Percentiles rank a stretch among this genome's conserved stretches.
phyloP scores from a whole-genome alignment of 805 yeast species.

The Saccharomycopsis babjevae region DNA sequence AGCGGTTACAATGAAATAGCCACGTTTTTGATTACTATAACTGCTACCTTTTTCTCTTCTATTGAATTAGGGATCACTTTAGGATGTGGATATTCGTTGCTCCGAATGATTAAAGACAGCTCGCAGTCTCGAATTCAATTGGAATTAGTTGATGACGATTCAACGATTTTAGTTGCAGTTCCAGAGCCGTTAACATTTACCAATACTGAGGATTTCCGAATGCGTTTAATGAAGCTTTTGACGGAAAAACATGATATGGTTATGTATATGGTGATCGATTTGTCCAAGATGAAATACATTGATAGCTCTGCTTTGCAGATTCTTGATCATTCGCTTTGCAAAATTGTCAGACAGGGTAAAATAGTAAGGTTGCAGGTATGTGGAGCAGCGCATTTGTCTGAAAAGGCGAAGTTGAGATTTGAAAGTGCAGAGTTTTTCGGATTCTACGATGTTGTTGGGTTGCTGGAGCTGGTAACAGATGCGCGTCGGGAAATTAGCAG shows the following conservation, averaged over 20 bases:
- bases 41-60: conserved; percentile 59
- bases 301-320: conserved; percentile 78
- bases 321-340: conserved; percentile 46
- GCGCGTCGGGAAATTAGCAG: background rate
- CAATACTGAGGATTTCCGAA: conserved; percentile 66
- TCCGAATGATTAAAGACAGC: conserved; percentile 72
- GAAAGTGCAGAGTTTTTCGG: background rate
- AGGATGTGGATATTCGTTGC: conserved; percentile 74
- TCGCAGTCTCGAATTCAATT: conserved; percentile 79
- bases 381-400: background rate
- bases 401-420: background rate
- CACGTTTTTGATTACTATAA: conserved; percentile 55
- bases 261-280: conserved; percentile 57
- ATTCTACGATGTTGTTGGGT: background rate
- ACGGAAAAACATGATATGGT: conserved; percentile 56
- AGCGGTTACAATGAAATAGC: conserved; percentile 69
- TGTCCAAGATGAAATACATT: conserved; percentile 71
- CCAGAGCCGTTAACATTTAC: conserved; percentile 89
- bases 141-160: conserved; percentile 62
- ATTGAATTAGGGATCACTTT: conserved; percentile 83
- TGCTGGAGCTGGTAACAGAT: background rate
- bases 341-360: conserved; percentile 29
- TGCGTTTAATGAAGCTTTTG: conserved; percentile 47
- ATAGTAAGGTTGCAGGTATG: background rate
- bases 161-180: conserved; percentile 40